Evolutionary conservation across 2,329 filamentous ascomycete genomes (phyloP), one percentile per base, ranked within the genome.

Genomic region (Pyricularia sp.): DNA sequence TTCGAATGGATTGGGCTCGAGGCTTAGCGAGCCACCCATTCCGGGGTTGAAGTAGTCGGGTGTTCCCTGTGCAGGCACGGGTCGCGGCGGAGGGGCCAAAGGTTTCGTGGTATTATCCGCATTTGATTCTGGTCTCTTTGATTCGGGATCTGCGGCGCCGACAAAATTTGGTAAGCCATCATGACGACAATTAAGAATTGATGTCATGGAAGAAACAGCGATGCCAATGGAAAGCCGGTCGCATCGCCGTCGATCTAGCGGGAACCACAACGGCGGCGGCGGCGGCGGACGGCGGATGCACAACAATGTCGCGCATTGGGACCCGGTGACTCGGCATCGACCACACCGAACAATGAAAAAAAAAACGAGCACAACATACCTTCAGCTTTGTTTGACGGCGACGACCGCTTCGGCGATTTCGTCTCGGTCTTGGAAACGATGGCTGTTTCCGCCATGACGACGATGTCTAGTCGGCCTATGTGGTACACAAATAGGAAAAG

Each of bases 1-100:
- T 78, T 98, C 95, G 76, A 99, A 98, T 10, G 95, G 94, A 79
- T 99, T 98, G 70, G 93, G 93, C 82, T 98, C 95, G 78, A 91
- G 86, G 74, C 87, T 90, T 77, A 93, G 79, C 68, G 84, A 85
- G 73, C 81, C 83, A 74, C 77, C 79, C 71, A 77, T 84, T 71
- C 86, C 82, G 70, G 82, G 84, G 68, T 86, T 85, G 78, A 92
- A 93, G 79, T 91, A 92, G 76, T 93, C 90, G 65, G 88, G 85
- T 10, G 86, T 86, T 73, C 88, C 74, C 74, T 73, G 68, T 66
- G 68, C 68, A 70, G 70, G 64, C 72, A 71, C 61, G 69, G 88
- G 86, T 79, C 89, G 89, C 70, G 90, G 90, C 69, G 90, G 90
- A 73, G 90, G 90, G 73, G 89, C 88, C 75, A 92, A 85, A 69